Evolutionary conservation across 169 alveolate genomes (phyloP).

Genomic region (Theileria annulata): DNA sequence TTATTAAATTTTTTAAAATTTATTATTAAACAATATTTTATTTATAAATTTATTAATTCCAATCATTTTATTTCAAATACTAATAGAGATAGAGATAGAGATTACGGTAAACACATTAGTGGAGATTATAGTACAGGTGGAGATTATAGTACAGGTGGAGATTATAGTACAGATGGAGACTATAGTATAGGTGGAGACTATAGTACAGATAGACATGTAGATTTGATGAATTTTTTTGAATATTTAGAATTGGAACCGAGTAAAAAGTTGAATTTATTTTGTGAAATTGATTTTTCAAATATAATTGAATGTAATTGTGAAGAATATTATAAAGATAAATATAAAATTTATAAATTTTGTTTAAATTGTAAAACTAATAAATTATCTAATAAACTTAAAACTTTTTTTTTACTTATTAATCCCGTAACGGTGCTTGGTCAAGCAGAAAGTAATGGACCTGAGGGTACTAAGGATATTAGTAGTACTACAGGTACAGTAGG

Average conservation of each 20-base stretch:
- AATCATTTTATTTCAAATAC: background rate
- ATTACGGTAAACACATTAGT: too few species aligned
- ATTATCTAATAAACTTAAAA: conserved; percentile 9
- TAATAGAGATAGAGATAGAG: background rate
- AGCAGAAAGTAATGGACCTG: background rate
- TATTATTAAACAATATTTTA: conserved; percentile 47
- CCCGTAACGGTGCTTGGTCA: too few species aligned
- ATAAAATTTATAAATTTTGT: conserved; percentile 42
- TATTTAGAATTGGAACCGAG: conserved; percentile 54
- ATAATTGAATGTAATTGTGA: conserved; percentile 40
- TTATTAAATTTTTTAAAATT: conserved; percentile 16
- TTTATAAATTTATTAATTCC: background rate
- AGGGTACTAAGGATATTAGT: background rate
- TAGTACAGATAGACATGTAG: background rate
- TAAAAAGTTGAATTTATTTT: conserved; percentile 42
- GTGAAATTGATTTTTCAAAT: conserved; percentile 33
- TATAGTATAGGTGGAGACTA: too few species aligned
- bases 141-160: background rate
- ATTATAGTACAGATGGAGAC: conserved; percentile 1
- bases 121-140: conserved; percentile 2
- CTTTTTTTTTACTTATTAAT: conserved; percentile 36
- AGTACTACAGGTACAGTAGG: background rate
- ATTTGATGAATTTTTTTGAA: conserved; percentile 6
- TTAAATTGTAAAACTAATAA: conserved; percentile 38
- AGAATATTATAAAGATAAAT: conserved; percentile 43